Evolutionary conservation across 2,329 filamentous ascomycete species (phyloP).

Genomic region (Colletotrichum sp.): DNA sequence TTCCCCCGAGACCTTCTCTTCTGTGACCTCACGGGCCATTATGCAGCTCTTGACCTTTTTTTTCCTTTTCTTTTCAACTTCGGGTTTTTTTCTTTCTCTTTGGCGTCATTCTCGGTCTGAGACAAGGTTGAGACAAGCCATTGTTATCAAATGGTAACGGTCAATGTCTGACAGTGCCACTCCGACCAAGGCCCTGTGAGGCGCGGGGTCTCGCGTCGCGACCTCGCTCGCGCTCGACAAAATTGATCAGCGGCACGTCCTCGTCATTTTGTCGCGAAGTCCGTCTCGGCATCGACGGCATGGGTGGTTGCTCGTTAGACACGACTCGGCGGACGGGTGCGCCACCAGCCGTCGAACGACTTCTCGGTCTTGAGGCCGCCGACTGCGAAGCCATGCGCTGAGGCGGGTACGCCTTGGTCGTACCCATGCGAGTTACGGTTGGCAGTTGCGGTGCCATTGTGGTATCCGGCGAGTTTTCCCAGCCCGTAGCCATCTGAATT

Average conservation of each 20-base stretch:
- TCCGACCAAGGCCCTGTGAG: constrained; percentile 10
- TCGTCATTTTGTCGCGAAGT: constrained; percentile 18
- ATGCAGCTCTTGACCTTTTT: not conserved
- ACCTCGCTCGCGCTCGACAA: constrained; percentile 16
- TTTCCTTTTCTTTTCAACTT: not conserved
- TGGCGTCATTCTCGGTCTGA: not conserved
- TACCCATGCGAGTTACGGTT: constrained; percentile 15
- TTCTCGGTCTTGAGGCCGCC: constrained; percentile 10
- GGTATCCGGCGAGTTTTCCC: constrained; percentile 9
- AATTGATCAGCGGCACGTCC: constrained; percentile 23
- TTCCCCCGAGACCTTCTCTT: not conserved
- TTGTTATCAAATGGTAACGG: not conserved
- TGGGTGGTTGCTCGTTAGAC: constrained; percentile 21
- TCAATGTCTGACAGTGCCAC: constrained; percentile 18
- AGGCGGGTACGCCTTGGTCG: constrained; percentile 14
- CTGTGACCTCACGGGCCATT: not conserved
- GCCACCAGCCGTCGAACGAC: constrained; percentile 16
- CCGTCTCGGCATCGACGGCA: constrained; percentile 19
- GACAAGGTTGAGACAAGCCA: not conserved
- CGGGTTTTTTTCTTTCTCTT: not conserved
- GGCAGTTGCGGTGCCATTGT: constrained; percentile 5
- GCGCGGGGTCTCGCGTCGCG: constrained; percentile 12
- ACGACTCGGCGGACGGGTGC: constrained; percentile 12
- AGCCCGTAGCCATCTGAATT: constrained; percentile 48
- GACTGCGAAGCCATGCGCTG: constrained; percentile 20